Conservation (phyloP, 108 stramenopile genomes). For the Conticribra weissflogii region DNA sequence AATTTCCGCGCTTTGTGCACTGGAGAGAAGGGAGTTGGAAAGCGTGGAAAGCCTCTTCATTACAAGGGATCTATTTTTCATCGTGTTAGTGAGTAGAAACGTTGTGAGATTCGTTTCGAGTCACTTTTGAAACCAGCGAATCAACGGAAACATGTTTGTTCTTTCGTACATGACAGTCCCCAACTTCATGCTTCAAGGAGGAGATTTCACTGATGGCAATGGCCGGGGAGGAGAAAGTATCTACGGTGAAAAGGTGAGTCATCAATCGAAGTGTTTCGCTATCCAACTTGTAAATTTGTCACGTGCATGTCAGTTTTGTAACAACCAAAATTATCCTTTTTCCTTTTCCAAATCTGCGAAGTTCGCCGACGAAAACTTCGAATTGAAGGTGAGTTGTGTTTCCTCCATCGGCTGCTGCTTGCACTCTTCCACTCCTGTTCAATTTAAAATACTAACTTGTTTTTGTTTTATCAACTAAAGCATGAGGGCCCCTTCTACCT, state of each 20-base stretch:
- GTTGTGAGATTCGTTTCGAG: no score
- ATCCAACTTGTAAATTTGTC: no score
- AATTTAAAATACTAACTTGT: not conserved
- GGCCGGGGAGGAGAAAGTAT: constrained; percentile 86
- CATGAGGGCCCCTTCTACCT: constrained; percentile 89
- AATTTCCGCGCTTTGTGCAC: constrained; percentile 95
- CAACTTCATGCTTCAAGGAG: constrained; percentile 86
- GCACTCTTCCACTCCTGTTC: no score
- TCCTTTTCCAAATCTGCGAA: constrained; percentile 17
- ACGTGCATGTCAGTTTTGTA: not conserved
- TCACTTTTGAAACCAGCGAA: no score
- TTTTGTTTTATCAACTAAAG: not conserved
- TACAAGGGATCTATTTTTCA: constrained; percentile 84
- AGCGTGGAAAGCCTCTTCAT: constrained; percentile 83
- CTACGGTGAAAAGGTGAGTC: constrained; percentile 61
- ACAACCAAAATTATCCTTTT: not conserved
- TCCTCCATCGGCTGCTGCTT: no score
- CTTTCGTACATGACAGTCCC: no score
- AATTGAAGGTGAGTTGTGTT: constrained; percentile 46
- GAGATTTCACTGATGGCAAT: constrained; percentile 84
- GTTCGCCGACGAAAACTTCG: constrained; percentile 97
- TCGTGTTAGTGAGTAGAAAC: constrained; percentile 60
- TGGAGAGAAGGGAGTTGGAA: constrained; percentile 88
- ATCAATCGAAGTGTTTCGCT: no score
- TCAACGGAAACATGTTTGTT: no score